phyloP scores from a whole-genome alignment of 2,329 filamentous ascomycete species.

The Acephala macrosclerotiorum region DNA sequence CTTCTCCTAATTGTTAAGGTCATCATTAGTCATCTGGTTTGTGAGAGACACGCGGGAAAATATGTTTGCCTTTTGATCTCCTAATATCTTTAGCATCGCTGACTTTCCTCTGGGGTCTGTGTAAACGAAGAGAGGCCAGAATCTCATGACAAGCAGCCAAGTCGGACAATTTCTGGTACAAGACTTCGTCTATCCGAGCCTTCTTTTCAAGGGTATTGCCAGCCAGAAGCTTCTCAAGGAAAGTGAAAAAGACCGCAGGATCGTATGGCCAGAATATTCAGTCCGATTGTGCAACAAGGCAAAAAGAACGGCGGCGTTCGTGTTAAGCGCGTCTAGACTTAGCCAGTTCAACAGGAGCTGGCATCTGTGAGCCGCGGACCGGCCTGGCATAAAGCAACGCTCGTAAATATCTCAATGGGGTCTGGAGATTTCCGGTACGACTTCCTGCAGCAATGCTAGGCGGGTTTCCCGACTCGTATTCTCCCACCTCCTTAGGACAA shows the following conservation, averaged over 20 bases:
- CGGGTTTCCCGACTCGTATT: slow-evolving; percentile 10
- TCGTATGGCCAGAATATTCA: slow-evolving; percentile 13
- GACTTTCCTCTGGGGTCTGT: slow-evolving; percentile 9
- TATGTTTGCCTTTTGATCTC: no score
- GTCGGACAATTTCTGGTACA: slow-evolving; percentile 13
- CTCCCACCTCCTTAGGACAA: slow-evolving; percentile 11
- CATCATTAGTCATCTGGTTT: neutral
- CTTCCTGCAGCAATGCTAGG: neutral
- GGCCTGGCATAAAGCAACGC: neutral
- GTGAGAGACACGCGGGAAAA: no score
- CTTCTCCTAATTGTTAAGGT: neutral
- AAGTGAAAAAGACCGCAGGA: slow-evolving; percentile 14
- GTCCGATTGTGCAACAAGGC: slow-evolving; percentile 14
- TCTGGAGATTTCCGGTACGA: neutral
- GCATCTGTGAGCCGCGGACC: neutral
- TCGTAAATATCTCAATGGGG: neutral
- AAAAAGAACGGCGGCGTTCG: neutral
- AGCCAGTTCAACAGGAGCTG: neutral
- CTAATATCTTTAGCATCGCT: no score
- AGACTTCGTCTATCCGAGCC: slow-evolving; percentile 11
- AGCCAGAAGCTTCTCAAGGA: slow-evolving; percentile 16
- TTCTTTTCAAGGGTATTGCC: slow-evolving; percentile 12
- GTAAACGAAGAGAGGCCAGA: slow-evolving; percentile 16
- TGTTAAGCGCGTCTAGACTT: neutral
- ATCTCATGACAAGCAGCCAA: slow-evolving; percentile 23